Base-by-base conservation (phyloP, 176 grass and related monocot species). In the Stipa capillata region DNA sequence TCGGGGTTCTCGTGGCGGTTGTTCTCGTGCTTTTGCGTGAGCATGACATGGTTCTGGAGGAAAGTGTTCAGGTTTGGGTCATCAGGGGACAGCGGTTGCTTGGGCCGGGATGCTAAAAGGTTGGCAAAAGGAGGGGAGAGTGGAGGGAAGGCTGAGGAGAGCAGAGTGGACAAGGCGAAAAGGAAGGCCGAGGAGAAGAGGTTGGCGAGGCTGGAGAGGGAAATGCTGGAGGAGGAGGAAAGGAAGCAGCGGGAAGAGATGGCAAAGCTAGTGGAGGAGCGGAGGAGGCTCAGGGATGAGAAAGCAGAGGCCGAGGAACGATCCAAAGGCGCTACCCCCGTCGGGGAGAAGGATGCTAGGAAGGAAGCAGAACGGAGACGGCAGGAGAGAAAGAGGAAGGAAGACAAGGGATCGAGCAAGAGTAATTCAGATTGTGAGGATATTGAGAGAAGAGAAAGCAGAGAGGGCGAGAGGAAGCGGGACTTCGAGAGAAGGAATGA, bases 181-280 rank as follows among this genome's bases (percentile, higher is more conserved):
- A 87, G 91, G 79, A 97, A 94, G 80, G 91, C 94, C 13, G 91
- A 97, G 81, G 94, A 97, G 82, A 97, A 92, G 75, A 87, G 87
- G 28, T 37, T 93, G 78, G 94, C 83, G 1, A 88, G 91, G 36
- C 77, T 97, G 81, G 94, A 97, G 85, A 97, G 80, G 72, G 94
- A 97, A 77, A 84, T 94, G 91, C 73, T 94, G 16, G 94, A 97
- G 85, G 91, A 94, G 86, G 94, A 97, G 77, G 94, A 97, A 75
- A 86, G 91, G 69, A 97, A 97, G 84, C 94, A 97, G 18, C 85
- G 94, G 3, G 94, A 92, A 76, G 94, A 97, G 66, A 82, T 97
- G 54, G 85, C 94, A 1, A 90, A 93, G 72, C 58, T 97, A 8
- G 94, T 97, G 48, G 91, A 97, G 65, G 94, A 97, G 65, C 90